phyloP scores from a whole-genome alignment of 2,329 filamentous ascomycete species.

The Calonectria pseudoturangicola region DNA sequence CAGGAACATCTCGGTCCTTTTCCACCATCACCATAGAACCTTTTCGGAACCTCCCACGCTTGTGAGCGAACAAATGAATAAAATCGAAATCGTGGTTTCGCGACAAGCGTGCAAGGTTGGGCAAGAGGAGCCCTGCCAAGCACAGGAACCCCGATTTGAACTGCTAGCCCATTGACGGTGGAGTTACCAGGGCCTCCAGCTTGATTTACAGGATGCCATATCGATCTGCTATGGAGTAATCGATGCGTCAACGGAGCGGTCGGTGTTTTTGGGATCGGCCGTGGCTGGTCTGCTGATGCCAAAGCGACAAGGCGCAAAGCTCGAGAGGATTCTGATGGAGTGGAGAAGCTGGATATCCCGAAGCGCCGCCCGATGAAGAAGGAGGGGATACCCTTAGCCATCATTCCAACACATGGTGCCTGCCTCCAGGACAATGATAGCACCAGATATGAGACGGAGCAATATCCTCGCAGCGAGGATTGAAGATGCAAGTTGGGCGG shows the following conservation, averaged over 20 bases:
- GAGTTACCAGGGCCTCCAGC: neutral
- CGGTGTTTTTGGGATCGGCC: slow-evolving; percentile 36
- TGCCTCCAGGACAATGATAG: slow-evolving; percentile 49
- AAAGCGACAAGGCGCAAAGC: slow-evolving; percentile 42
- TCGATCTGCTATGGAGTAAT: slow-evolving; percentile 37
- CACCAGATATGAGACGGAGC: slow-evolving; percentile 43
- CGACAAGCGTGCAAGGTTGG: slow-evolving; percentile 30
- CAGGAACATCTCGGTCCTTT: slow-evolving; percentile 51
- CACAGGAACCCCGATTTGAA: slow-evolving; percentile 27
- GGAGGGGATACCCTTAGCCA: slow-evolving; percentile 63
- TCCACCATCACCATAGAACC: slow-evolving; percentile 46
- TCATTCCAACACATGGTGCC: slow-evolving; percentile 64
- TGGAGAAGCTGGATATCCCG: slow-evolving; percentile 53
- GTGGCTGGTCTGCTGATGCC: slow-evolving; percentile 40
- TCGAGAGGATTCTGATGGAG: slow-evolving; percentile 50
- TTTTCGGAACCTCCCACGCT: slow-evolving; percentile 40
- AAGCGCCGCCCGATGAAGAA: slow-evolving; percentile 61
- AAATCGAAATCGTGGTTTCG: slow-evolving; percentile 24
- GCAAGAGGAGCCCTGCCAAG: slow-evolving; percentile 32
- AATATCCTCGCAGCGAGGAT: slow-evolving; percentile 35
- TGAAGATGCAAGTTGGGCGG: slow-evolving; percentile 40
- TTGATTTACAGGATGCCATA: slow-evolving; percentile 33
- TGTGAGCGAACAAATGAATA: slow-evolving; percentile 7
- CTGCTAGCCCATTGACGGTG: slow-evolving; percentile 19
- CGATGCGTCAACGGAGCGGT: slow-evolving; percentile 34